A percentile compares a stretch with the other conserved stretches of the same genome.
Evolutionary conservation across 1,284 basidiomycete genomes (phyloP).

Genomic region (Bondarzewia mesenterica): DNA sequence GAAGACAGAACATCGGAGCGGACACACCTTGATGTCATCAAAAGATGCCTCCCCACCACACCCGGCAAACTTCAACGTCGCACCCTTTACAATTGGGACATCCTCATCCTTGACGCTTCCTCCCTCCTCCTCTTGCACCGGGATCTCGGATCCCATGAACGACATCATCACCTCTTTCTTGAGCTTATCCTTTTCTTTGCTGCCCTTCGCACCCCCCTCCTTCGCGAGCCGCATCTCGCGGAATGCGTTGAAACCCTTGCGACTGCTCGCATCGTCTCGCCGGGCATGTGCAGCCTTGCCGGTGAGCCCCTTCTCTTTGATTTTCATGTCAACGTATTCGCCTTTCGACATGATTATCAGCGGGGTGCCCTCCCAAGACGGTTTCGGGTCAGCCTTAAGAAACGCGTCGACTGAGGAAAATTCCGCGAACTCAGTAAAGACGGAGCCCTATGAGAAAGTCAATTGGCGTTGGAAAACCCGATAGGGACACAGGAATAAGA

Average conservation of each 20-base stretch:
- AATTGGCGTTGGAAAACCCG: not conserved
- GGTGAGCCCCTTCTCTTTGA: conserved; percentile 87
- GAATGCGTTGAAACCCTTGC: conserved; percentile 84
- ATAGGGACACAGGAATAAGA: too few species aligned
- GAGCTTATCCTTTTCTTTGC: conserved; percentile 26
- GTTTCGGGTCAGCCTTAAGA: conserved; percentile 74
- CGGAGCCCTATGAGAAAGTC: conserved; percentile 59
- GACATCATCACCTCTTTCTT: conserved; percentile 58
- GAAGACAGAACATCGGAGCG: not conserved
- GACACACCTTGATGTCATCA: conserved; percentile 49
- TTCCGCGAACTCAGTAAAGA: conserved; percentile 87
- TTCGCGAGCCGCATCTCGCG: conserved; percentile 59
- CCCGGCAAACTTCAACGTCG: conserved; percentile 71
- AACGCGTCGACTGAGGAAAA: conserved; percentile 69
- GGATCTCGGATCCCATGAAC: conserved; percentile 59
- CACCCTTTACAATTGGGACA: conserved; percentile 63
- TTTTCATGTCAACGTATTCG: conserved; percentile 94
- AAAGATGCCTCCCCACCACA: conserved; percentile 60
- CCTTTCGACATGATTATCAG: conserved; percentile 88
- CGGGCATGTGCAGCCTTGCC: conserved; percentile 55
- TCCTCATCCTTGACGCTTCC: conserved; percentile 65
- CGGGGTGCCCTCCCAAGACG: conserved; percentile 66
- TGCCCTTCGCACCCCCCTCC: conserved; percentile 29
- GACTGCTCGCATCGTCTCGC: conserved; percentile 39
- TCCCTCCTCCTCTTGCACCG: conserved; percentile 58